These are phyloP conservation scores for Penicillium olsonii DNA, from an alignment of 2,329 filamentous ascomycete genomes.

Conservation along the genomic window DNA sequence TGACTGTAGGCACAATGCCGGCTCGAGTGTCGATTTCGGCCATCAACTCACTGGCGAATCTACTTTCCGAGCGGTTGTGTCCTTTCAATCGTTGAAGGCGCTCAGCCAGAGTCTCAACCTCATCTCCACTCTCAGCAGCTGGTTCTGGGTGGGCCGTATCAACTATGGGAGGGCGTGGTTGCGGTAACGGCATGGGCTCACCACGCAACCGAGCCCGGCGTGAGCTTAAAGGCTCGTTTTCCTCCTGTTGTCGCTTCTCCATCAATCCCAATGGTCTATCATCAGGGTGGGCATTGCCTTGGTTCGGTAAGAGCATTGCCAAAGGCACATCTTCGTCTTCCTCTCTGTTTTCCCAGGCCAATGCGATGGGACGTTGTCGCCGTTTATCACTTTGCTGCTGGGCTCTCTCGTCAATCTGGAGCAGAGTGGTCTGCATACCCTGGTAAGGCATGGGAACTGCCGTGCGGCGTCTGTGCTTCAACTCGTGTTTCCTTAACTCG, in stretches of 20 bases:
- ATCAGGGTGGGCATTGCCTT: conserved; percentile 33
- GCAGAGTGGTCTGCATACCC: conserved; percentile 85
- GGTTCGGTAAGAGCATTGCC: conserved; percentile 70
- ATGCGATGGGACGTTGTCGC: conserved; percentile 73
- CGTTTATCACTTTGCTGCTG: conserved; percentile 74
- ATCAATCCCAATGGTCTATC: conserved; percentile 49
- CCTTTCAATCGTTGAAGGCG: conserved; percentile 44
- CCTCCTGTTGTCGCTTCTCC: conserved; percentile 78
- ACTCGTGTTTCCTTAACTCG: conserved; percentile 84
- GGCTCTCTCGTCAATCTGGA: conserved; percentile 87
- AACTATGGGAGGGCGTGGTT: conserved; percentile 38
- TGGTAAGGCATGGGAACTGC: conserved; percentile 56
- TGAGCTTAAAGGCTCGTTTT: conserved; percentile 83
- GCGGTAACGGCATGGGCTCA: conserved; percentile 42
- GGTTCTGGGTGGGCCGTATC: conserved; percentile 33
- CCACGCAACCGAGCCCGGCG: conserved; percentile 75
- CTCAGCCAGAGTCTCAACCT: conserved; percentile 49
- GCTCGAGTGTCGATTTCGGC: conserved; percentile 40
- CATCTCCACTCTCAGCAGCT: conserved; percentile 35
- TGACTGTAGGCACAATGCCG: conserved; percentile 25
- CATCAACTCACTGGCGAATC: conserved; percentile 48
- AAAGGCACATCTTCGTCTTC: conserved; percentile 85
- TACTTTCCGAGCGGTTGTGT: conserved; percentile 36
- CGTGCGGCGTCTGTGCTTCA: conserved; percentile 75
- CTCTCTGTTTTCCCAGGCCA: conserved; percentile 79